These are phyloP conservation scores for Bipolaris gigantea DNA, from an alignment of 2,329 filamentous ascomycete species.

Conservation along the genomic window DNA sequence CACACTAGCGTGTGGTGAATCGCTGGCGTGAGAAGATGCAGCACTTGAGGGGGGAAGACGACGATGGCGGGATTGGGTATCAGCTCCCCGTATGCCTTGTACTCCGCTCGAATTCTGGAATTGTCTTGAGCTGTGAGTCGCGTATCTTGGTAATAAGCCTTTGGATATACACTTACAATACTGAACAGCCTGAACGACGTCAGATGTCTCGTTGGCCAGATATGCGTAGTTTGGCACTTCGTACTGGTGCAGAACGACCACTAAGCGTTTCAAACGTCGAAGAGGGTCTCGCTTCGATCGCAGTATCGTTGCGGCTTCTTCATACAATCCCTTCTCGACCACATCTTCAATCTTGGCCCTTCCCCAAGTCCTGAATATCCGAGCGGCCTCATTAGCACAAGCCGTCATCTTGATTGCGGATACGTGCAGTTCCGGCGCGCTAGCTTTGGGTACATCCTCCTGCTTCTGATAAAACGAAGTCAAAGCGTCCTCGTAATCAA, in stretches of 20 bases:
- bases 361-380: constrained; percentile 13
- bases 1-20: constrained; percentile 36
- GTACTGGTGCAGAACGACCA: constrained; percentile 21
- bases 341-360: constrained; percentile 21
- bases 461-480: not conserved
- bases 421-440: constrained; percentile 1
- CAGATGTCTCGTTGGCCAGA: constrained; percentile 29
- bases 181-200: constrained; percentile 36
- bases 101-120: constrained; percentile 24
- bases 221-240: constrained; percentile 27
- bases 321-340: constrained; percentile 8
- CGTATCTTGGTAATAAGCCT: too few species aligned
- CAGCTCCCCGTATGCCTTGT: constrained; percentile 17
- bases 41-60: constrained; percentile 25
- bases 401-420: constrained; percentile 2
- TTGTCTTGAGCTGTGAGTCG: constrained; percentile 28
- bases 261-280: constrained; percentile 16
- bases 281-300: constrained; percentile 19
- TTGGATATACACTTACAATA: constrained; percentile 29
- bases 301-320: constrained; percentile 23
- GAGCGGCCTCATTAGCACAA: constrained; percentile 3
- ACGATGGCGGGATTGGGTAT: constrained; percentile 34
- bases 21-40: constrained; percentile 35
- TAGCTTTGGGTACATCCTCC: not conserved
- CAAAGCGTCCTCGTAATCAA: not conserved